A percentile compares a stretch with the other conserved stretches of the same genome.
phyloP scores from a whole-genome alignment of 768 basidiomycete genomes.

The Macrolepiota fuliginosa region DNA sequence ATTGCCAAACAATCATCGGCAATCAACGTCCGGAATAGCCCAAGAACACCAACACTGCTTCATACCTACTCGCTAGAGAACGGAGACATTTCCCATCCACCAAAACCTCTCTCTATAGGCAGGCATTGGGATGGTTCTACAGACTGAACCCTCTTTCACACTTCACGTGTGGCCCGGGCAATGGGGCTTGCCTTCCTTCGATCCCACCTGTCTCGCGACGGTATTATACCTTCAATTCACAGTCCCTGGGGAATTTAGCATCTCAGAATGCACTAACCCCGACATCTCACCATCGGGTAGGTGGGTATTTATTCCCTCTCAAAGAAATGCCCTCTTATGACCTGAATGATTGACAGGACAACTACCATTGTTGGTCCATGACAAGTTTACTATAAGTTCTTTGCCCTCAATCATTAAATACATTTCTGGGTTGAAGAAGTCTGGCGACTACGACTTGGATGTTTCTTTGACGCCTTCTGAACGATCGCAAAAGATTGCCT shows the following conservation, averaged over 20 bases:
- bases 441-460: constrained; percentile 44
- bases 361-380: constrained; percentile 69
- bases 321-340: background rate
- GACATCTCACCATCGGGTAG: constrained; percentile 73
- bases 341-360: constrained; percentile 45
- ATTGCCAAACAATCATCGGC: constrained; percentile 1
- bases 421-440: constrained; percentile 46
- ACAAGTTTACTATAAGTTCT: constrained; percentile 44
- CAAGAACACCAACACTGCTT: background rate
- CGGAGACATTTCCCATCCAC: background rate
- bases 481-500: constrained; percentile 55
- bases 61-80: background rate
- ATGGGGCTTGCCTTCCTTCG: constrained; percentile 65
- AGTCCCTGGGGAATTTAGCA: constrained; percentile 63
- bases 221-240: constrained; percentile 67
- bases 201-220: constrained; percentile 63
- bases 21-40: background rate
- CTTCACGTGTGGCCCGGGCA: constrained; percentile 71
- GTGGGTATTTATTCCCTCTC: constrained; percentile 23
- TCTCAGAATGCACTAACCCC: constrained; percentile 63
- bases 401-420: constrained; percentile 66
- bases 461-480: constrained; percentile 41
- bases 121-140: background rate
- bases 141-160: constrained; percentile 17
- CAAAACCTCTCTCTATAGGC: background rate